A percentile compares a stretch with the other conserved stretches of the same genome.
Evolutionary conservation across 495 filamentous ascomycete species (phyloP).

Genomic region (Immersiella caudata): DNA sequence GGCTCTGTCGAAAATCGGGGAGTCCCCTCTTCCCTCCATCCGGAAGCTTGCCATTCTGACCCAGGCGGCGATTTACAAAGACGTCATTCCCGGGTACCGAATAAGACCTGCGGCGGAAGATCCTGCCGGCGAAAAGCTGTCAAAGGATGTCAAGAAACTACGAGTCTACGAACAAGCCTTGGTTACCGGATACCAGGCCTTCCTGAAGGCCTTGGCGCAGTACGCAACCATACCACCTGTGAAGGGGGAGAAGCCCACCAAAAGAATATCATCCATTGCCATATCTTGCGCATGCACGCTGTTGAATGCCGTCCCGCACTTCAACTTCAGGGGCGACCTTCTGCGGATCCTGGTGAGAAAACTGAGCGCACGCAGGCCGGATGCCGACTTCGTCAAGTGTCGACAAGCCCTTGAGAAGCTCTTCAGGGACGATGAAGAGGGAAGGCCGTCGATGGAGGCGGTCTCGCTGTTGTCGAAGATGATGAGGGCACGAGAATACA

Average conservation of each 20-base stretch:
- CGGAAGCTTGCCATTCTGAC: conserved; percentile 82
- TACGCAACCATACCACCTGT: conserved; percentile 55
- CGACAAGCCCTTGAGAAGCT: conserved; percentile 76
- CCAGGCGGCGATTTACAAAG: conserved; percentile 89
- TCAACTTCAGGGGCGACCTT: conserved; percentile 90
- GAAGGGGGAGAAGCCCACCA: conserved; percentile 33
- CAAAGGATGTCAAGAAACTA: conserved; percentile 84
- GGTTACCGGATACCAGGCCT: conserved; percentile 76
- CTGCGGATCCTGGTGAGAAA: conserved; percentile 84
- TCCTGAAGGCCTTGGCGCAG: conserved; percentile 70
- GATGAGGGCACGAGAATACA: conserved; percentile 84
- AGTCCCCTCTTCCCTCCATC: conserved; percentile 69
- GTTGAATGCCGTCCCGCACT: conserved; percentile 81
- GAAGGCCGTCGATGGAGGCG: conserved; percentile 81
- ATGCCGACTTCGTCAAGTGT: conserved; percentile 77
- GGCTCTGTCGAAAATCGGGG: conserved; percentile 72
- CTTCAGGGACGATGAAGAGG: conserved; percentile 87
- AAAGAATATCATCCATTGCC: conserved; percentile 66
- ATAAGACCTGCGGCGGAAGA: conserved; percentile 81
- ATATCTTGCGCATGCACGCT: conserved; percentile 83
- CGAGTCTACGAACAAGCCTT: conserved; percentile 83
- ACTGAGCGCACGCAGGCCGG: conserved; percentile 66
- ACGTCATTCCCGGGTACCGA: conserved; percentile 92
- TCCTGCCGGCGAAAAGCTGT: conserved; percentile 73
- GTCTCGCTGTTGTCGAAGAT: conserved; percentile 85